phyloP scores from a whole-genome alignment of 164 flowering plant genomes.

The Buxus sempervirens region DNA sequence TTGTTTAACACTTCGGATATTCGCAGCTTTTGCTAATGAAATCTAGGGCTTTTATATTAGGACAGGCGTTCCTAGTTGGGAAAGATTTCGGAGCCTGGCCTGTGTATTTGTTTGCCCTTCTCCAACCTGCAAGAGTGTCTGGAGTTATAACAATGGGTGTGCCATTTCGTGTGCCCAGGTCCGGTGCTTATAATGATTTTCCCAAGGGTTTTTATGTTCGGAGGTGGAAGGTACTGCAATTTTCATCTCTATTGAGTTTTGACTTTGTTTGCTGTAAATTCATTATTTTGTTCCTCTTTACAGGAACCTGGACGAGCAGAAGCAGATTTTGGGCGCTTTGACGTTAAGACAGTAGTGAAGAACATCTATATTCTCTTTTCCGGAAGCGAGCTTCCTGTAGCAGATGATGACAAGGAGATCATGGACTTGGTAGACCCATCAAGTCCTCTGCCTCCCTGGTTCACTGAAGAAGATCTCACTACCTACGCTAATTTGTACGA shows the following conservation, averaged over 20 bases:
- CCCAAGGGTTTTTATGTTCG: slow-evolving; percentile 20
- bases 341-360: slow-evolving; percentile 44
- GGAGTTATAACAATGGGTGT: slow-evolving; percentile 19
- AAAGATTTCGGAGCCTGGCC: slow-evolving; percentile 38
- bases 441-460: slow-evolving; percentile 54
- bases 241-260: neutral
- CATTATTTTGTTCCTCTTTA: neutral
- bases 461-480: slow-evolving; percentile 48
- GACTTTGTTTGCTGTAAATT: neutral
- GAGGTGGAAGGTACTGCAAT: slow-evolving; percentile 20
- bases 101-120: slow-evolving; percentile 22
- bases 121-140: slow-evolving; percentile 26
- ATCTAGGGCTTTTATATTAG: too few species aligned
- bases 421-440: slow-evolving; percentile 57
- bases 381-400: slow-evolving; percentile 44
- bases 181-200: neutral
- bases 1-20: too few species aligned
- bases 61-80: slow-evolving; percentile 12
- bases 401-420: slow-evolving; percentile 40
- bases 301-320: slow-evolving; percentile 58
- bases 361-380: slow-evolving; percentile 57
- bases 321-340: slow-evolving; percentile 51
- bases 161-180: neutral
- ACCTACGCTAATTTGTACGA: slow-evolving; percentile 37
- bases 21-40: too few species aligned